Evolutionary conservation across 768 basidiomycete genomes (phyloP).

Genomic region (Lactarius quietus): DNA sequence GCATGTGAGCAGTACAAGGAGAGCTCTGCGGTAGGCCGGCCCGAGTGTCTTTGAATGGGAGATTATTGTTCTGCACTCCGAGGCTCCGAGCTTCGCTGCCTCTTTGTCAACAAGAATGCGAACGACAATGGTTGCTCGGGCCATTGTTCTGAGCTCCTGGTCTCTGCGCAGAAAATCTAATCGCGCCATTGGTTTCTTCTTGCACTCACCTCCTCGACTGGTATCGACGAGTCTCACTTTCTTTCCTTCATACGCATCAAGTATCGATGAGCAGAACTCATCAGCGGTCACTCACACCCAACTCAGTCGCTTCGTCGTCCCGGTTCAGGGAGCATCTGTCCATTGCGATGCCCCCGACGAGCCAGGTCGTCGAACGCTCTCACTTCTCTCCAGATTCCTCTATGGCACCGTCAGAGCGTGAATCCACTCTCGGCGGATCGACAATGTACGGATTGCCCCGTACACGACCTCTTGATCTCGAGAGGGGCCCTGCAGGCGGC

Average conservation of each 20-base stretch:
- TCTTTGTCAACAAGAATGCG: background rate
- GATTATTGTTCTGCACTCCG: background rate
- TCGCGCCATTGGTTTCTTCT: background rate
- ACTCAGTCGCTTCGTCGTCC: background rate
- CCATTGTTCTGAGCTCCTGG: background rate
- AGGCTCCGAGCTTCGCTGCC: background rate
- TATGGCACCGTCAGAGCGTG: slow-evolving; percentile 29
- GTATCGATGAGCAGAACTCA: slow-evolving; percentile 16
- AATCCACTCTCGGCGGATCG: slow-evolving; percentile 22
- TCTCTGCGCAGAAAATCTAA: background rate
- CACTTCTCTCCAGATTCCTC: slow-evolving; percentile 47
- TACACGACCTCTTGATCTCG: slow-evolving; percentile 25
- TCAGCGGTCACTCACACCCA: background rate
- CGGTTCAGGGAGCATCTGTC: slow-evolving; percentile 23
- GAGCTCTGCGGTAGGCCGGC: background rate
- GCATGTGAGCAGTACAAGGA: background rate
- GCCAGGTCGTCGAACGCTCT: slow-evolving; percentile 34
- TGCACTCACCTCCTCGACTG: background rate
- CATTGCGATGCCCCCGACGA: slow-evolving; percentile 22
- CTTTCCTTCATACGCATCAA: background rate
- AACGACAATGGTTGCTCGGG: background rate
- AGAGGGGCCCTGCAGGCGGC: slow-evolving; percentile 23
- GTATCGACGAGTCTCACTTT: background rate
- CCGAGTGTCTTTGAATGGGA: background rate
- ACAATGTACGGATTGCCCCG: slow-evolving; percentile 30